These are phyloP conservation scores for Hypoxylon sp. DNA, from an alignment of 2,329 filamentous ascomycete genomes.

Conservation along the genomic window DNA sequence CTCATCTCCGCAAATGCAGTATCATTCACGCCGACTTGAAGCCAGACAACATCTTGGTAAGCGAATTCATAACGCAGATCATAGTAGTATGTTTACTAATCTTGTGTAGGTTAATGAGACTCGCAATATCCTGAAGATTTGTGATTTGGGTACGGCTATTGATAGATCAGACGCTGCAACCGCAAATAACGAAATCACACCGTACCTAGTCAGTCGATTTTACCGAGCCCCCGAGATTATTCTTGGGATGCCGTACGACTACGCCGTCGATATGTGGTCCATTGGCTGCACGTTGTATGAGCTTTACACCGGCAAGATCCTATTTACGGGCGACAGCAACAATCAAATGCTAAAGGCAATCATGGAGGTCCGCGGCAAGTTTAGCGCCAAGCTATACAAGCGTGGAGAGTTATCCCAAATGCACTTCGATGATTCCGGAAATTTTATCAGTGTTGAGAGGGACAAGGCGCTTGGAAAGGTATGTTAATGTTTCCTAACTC, in stretches of 20 bases:
- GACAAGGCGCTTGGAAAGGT: slow-evolving; percentile 91
- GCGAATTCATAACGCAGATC: slow-evolving; percentile 44
- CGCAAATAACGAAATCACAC: slow-evolving; percentile 86
- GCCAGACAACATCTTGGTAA: slow-evolving; percentile 93
- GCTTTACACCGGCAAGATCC: slow-evolving; percentile 95
- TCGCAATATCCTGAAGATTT: slow-evolving; percentile 90
- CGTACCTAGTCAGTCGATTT: slow-evolving; percentile 96
- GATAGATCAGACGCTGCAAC: slow-evolving; percentile 83
- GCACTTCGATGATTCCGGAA: slow-evolving; percentile 88
- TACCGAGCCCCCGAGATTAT: slow-evolving; percentile 98
- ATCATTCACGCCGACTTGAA: slow-evolving; percentile 97
- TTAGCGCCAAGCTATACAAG: slow-evolving; percentile 89
- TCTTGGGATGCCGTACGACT: slow-evolving; percentile 95
- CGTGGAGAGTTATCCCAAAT: slow-evolving; percentile 80
- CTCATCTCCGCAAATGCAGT: slow-evolving; percentile 90
- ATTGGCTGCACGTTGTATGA: slow-evolving; percentile 98
- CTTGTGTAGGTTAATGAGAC: slow-evolving; percentile 77
- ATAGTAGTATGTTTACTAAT: slow-evolving; percentile 49
- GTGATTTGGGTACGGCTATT: slow-evolving; percentile 96
- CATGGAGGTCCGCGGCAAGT: slow-evolving; percentile 94
- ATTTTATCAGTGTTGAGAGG: slow-evolving; percentile 87
- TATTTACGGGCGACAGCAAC: slow-evolving; percentile 95
- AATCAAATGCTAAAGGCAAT: slow-evolving; percentile 98
- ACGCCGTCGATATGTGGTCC: slow-evolving; percentile 96
- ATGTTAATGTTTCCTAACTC: slow-evolving; percentile 53